Percentiles rank a stretch among this genome's conserved stretches.
Evolutionary conservation across 169 alveolate genomes (phyloP).

Genomic region (Plasmodium relictum): DNA sequence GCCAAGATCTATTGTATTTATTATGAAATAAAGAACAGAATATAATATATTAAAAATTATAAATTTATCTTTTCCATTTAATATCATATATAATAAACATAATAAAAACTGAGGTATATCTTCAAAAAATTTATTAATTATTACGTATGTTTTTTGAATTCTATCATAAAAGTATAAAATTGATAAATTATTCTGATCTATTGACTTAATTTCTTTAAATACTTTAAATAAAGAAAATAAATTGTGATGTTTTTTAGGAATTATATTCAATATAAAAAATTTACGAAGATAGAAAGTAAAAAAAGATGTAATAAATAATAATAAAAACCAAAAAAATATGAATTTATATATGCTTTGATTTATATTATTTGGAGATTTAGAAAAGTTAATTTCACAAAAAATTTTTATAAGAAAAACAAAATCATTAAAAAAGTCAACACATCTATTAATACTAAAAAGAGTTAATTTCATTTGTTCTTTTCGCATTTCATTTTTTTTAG

Average conservation of each 20-base stretch:
- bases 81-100: constrained; percentile 1
- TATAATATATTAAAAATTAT: constrained; percentile 14
- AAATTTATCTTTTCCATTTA: constrained; percentile 32
- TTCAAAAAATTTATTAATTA: constrained; percentile 54
- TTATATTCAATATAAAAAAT: constrained; percentile 14
- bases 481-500: constrained; percentile 18
- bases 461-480: constrained; percentile 32
- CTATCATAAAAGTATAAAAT: constrained; percentile 26
- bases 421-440: constrained; percentile 40
- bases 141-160: constrained; percentile 25
- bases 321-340: constrained; percentile 26
- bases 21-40: constrained; percentile 4
- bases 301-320: constrained; percentile 23
- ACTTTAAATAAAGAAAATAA: constrained; percentile 42
- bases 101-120: constrained; percentile 57
- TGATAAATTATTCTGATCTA: not conserved
- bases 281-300: constrained; percentile 40
- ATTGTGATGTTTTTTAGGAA: constrained; percentile 28
- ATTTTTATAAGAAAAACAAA: constrained; percentile 21
- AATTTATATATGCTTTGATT: not conserved
- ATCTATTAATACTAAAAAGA: constrained; percentile 24
- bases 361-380: not conserved
- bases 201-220: constrained; percentile 17
- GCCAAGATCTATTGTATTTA: not conserved
- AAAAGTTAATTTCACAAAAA: not conserved